phyloP scores from a whole-genome alignment of 805 yeast species.

The Kodamaea hsintzibuensis region DNA sequence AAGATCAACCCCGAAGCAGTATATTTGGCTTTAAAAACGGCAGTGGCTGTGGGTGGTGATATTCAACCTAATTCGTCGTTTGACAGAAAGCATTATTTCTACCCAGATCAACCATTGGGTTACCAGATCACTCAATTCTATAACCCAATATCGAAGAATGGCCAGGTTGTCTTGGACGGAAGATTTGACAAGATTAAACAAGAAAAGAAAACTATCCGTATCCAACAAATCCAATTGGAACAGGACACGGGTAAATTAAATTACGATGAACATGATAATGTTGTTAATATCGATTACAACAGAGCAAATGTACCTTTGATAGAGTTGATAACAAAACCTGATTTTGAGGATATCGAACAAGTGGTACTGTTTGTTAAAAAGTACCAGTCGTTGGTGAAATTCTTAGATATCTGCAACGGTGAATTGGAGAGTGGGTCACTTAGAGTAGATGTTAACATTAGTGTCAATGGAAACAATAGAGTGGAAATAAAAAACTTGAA shows the following conservation, averaged over 20 bases:
- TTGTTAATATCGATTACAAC: conserved; percentile 69
- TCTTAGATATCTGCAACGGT: conserved; percentile 76
- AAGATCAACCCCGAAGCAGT: conserved; percentile 73
- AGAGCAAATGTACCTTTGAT: conserved; percentile 84
- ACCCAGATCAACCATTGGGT: conserved; percentile 95
- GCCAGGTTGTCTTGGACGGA: conserved; percentile 49
- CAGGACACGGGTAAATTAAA: conserved; percentile 90
- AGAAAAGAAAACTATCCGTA: conserved; percentile 50
- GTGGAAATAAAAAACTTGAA: conserved; percentile 91
- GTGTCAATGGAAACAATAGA: conserved; percentile 68
- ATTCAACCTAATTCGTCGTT: conserved; percentile 63
- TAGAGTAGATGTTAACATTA: conserved; percentile 93
- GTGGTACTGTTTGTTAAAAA: conserved; percentile 80
- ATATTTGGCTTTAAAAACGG: conserved; percentile 67
- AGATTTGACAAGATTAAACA: conserved; percentile 55
- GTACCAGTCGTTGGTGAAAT: conserved; percentile 69
- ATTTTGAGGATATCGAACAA: conserved; percentile 64
- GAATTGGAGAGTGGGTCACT: conserved; percentile 94
- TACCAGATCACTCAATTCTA: conserved; percentile 93
- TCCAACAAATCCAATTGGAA: conserved; percentile 85
- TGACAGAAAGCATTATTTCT: conserved; percentile 94
- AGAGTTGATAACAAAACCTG: conserved; percentile 91
- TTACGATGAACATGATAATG: conserved; percentile 45
- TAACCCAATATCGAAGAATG: conserved; percentile 74
- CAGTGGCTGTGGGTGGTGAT: conserved; percentile 62